Evolutionary conservation across 352 stramenopile species (phyloP), one percentile per base, ranked within the genome.

Genomic region (Globisporangium rhizosaccharum): DNA sequence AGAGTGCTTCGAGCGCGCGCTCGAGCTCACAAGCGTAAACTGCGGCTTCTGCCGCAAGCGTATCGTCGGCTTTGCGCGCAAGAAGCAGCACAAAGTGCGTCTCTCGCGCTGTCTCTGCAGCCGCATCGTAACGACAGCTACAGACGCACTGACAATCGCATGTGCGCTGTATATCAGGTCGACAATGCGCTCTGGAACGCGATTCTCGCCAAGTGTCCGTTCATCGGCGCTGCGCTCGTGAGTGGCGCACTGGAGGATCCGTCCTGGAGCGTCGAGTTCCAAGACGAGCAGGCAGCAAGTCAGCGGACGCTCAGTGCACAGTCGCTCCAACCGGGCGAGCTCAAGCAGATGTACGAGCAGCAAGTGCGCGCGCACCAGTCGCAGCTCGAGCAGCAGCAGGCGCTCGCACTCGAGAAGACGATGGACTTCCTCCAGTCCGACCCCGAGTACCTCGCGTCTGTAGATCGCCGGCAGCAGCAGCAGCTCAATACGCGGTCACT

Each of bases 1-100:
- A 50, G 77, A 76, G 55, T 92, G 83, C 54, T 90, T 92, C 57
- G 77, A 90, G 59, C 80, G 81, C 42, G 73, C 73, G 23, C 60
- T 92, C 45, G 78, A 87, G 61, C 67, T 92, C 51, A 92, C 83
- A 15, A 88, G 76, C 39, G 76, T 80, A 51, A 88, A 87, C 66
- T 92, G 83, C 62, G 80, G 80, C 42, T 92, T 92, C 65, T 92
- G 83, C 58, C 70, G 83, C 36, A 83, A 84, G 50, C 80, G 83
- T 30, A 75, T 92, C 44, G 79, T 92, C 25, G 80, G 83, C 10
- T 84, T 90, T 58, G 81, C 81, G 11, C 75, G 83, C 30, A 88
- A 79, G 56, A 89, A 90, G 61, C 76, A 81, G 30, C 76, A 89
- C 57, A 85, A 87, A 44, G 75, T 72, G 26, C 25, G 41, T 39